Evolutionary conservation across 2,329 filamentous ascomycete genomes (phyloP).

Genomic region (Verticillium tricorpus): DNA sequence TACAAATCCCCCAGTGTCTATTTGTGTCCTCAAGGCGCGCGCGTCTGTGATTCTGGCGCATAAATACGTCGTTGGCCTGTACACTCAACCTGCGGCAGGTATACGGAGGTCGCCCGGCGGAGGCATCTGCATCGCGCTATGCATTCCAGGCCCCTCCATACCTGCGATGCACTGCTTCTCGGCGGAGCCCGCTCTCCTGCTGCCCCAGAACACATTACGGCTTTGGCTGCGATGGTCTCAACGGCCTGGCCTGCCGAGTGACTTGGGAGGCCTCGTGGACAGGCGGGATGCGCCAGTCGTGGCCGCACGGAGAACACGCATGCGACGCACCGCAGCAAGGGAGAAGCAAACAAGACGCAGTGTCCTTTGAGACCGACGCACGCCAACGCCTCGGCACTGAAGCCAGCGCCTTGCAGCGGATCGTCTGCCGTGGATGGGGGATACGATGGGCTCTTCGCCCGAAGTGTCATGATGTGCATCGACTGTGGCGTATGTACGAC

Average conservation of each 20-base stretch:
- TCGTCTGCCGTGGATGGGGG: background rate
- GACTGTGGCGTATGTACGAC: background rate
- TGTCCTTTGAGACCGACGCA: background rate
- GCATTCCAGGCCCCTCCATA: background rate
- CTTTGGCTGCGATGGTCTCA: background rate
- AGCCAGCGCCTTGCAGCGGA: background rate
- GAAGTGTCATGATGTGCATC: background rate
- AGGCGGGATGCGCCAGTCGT: background rate
- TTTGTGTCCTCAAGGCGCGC: background rate
- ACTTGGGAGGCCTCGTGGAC: background rate
- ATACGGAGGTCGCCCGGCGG: background rate
- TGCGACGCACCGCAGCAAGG: background rate
- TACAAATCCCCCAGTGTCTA: background rate
- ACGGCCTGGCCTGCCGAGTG: background rate
- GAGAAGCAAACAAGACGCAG: background rate
- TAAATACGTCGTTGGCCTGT: background rate
- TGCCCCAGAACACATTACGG: background rate
- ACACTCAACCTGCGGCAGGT: background rate
- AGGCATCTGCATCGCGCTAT: background rate
- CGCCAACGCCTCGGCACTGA: background rate
- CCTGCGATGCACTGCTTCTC: background rate
- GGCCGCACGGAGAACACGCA: background rate
- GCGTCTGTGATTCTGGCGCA: background rate
- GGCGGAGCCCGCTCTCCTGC: background rate
- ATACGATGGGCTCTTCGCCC: background rate